A percentile compares a stretch with the other conserved stretches of the same genome.
Conservation (phyloP, 345 rosid genomes). For the Eucalyptus albens region DNA sequence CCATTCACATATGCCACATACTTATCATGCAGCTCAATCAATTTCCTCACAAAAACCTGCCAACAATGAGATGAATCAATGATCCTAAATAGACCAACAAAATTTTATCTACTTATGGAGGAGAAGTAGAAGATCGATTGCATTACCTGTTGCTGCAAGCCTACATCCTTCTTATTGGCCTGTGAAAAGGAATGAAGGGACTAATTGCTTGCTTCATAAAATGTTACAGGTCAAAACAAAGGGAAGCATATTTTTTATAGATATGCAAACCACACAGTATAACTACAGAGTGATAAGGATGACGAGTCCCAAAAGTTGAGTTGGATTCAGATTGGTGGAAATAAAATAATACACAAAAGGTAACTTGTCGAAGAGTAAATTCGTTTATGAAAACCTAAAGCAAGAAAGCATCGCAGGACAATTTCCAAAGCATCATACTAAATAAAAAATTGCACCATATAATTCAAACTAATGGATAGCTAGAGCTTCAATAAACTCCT, state of each 20-base stretch:
- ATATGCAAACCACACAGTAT: neutral
- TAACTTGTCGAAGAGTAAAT: neutral
- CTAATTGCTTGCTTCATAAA: neutral
- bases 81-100: neutral
- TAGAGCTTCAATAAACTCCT: neutral
- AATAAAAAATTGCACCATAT: neutral
- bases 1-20: conserved; percentile 58
- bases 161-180: conserved; percentile 44
- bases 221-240: neutral
- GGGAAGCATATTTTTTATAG: neutral
- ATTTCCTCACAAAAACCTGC: conserved; percentile 70
- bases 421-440: neutral
- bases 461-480: neutral
- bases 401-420: neutral
- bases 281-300: neutral
- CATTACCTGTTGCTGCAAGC: conserved; percentile 67
- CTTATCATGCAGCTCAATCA: conserved; percentile 78
- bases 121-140: neutral
- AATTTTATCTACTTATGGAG: neutral
- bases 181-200: neutral
- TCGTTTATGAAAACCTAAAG: neutral
- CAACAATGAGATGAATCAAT: neutral
- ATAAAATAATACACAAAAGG: neutral
- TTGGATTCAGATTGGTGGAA: neutral
- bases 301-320: neutral